A percentile compares a stretch with the other conserved stretches of the same genome.
Conservation (phyloP, 2,329 filamentous ascomycete genomes). For the Colletotrichum coccodes region DNA sequence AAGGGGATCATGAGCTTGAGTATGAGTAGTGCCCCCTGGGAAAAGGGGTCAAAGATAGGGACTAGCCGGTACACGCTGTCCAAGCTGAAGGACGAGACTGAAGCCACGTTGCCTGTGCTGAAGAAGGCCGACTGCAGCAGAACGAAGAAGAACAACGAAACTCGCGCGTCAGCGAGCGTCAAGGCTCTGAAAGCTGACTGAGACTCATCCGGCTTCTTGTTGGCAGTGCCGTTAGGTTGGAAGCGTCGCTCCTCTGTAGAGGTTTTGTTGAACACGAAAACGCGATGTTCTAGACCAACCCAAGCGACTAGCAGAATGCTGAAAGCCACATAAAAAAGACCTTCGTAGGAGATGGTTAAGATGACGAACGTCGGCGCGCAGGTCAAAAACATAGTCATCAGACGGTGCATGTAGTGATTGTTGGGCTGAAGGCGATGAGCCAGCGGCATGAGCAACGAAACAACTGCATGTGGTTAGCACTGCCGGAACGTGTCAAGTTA, state of each 20-base stretch:
- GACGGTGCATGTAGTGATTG: slow-evolving; percentile 87
- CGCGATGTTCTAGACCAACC: slow-evolving; percentile 89
- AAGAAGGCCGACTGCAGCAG: slow-evolving; percentile 97
- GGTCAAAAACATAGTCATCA: slow-evolving; percentile 89
- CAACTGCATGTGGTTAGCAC: slow-evolving; percentile 55
- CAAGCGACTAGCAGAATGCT: slow-evolving; percentile 84
- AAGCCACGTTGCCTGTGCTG: slow-evolving; percentile 95
- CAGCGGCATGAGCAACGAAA: slow-evolving; percentile 82
- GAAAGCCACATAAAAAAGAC: slow-evolving; percentile 94
- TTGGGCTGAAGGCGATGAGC: slow-evolving; percentile 84
- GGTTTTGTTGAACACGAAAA: slow-evolving; percentile 45
- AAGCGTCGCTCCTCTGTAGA: neutral
- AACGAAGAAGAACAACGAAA: slow-evolving; percentile 94
- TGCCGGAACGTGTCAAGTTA: neutral
- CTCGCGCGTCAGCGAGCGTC: slow-evolving; percentile 83
- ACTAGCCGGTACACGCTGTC: slow-evolving; percentile 89
- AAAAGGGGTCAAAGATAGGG: slow-evolving; percentile 93
- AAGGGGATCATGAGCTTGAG: slow-evolving; percentile 95
- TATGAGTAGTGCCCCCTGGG: slow-evolving; percentile 86
- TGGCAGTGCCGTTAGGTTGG: neutral
- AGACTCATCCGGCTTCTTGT: neutral
- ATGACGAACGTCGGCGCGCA: slow-evolving; percentile 96
- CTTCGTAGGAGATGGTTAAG: slow-evolving; percentile 96
- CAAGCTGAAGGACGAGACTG: slow-evolving; percentile 90
- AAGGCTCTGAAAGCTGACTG: slow-evolving; percentile 68